Evolutionary conservation across 371 early-diverging fungal genomes (phyloP), one percentile per base, ranked within the genome.

Genomic region (Rhizopus delemar): DNA sequence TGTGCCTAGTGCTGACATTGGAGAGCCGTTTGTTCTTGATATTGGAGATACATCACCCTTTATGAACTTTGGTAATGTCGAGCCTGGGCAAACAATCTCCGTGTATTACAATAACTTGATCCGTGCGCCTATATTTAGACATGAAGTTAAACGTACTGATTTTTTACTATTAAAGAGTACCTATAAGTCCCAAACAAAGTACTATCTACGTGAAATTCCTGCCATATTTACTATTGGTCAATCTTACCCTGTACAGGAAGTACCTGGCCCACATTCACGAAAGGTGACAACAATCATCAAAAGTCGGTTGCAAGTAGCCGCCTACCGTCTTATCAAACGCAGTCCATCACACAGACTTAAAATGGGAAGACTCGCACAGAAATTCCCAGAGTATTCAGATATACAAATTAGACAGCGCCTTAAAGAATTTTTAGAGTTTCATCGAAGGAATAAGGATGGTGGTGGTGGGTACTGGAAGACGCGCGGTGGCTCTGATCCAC

Each of bases 31-130:
- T 66, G 84, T 94, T 12, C 75, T 99, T 33, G 99, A 99, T 57
- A 83, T 90, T 36, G 92, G 93, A 28, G 99, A 99, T 61, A 92
- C 93, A 0, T 96, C 98, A 4, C 99, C 99, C 0, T 99, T 99
- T 70, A 82, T 94, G 65, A 91, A 88, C 49, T 98, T 96, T 80
- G 99, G 98, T 56, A 93, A 99, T 61, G 94, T 99, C 4, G 88
- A 91, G 50, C 89, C 93, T 12, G 99, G 99, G 0, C 89, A 96
- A 60, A 85, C 89, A 8, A 86, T 98, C 8, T 84, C 90, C 36
- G 90, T 90, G 0, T 60, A 99, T 34, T 91, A 93, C 66, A 99
- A 99, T 80, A 99, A 99, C 70, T 74, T 99, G 71, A 89, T 95
- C 64, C 90, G 96, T 32, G 99, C 99, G 1, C 99, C 99, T 1